A percentile compares a stretch with the other conserved stretches of the same genome.
Evolutionary conservation across 2,329 filamentous ascomycete species (phyloP).

Genomic region (Ceratocystis cacaofunesta): DNA sequence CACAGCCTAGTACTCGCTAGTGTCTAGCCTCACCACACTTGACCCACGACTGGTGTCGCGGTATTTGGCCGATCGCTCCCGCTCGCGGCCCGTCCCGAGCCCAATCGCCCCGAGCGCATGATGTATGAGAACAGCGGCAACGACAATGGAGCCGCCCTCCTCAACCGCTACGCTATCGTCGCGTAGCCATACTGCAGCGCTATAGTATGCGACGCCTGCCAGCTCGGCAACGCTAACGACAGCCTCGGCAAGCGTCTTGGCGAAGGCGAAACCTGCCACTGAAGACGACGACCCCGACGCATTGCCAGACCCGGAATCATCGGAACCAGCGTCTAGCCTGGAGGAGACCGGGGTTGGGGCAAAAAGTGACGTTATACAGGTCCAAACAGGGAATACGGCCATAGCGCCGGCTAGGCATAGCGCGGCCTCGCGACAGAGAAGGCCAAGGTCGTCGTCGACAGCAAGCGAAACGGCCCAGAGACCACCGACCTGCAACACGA

Average conservation of each 20-base stretch:
- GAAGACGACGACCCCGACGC: neutral
- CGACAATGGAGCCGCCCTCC: conserved; percentile 12
- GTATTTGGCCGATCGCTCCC: neutral
- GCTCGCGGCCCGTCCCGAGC: neutral
- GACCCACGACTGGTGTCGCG: neutral
- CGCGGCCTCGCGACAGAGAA: conserved; percentile 13
- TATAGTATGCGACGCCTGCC: conserved; percentile 13
- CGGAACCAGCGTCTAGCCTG: neutral
- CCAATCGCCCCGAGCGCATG: conserved; percentile 3
- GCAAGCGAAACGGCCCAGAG: conserved; percentile 9
- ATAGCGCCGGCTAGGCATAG: conserved; percentile 12
- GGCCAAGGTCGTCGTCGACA: conserved; percentile 7
- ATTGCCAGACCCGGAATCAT: neutral
- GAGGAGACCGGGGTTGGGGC: neutral
- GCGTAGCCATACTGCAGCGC: conserved; percentile 13
- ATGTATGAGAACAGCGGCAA: conserved; percentile 11
- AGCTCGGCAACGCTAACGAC: conserved; percentile 10
- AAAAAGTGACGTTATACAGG: conserved; percentile 9
- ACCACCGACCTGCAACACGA: conserved; percentile 9
- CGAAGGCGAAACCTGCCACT: neutral
- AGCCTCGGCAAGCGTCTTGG: neutral
- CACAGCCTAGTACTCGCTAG: neutral
- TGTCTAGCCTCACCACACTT: neutral
- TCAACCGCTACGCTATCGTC: conserved; percentile 13
- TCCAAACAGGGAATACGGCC: conserved; percentile 15